Evolutionary conservation across 176 grass and related monocot species (phyloP), one percentile per base, ranked within the genome.

Genomic region (Guadua angustifolia): DNA sequence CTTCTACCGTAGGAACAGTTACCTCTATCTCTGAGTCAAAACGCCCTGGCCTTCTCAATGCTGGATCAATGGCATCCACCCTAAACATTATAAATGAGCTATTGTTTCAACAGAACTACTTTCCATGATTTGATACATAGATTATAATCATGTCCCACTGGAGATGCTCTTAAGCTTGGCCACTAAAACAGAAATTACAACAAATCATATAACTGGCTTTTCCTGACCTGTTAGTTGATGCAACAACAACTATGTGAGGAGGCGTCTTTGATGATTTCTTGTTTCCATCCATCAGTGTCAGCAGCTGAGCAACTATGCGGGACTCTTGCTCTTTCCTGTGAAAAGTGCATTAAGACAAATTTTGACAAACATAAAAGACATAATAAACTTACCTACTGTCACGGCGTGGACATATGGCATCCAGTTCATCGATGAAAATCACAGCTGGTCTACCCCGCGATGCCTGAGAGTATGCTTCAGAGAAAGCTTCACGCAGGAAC

Each of bases 281-380:
- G 51, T 89, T 97, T 40, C 92, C 95, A 89, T 97, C 95, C 95
- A 97, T 94, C 66, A 97, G 79, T 40, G 95, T 94, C 66, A 98
- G 84, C 43, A 98, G 91, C 83, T 98, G 91, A 46, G 79, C 95
- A 79, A 98, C 95, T 63, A 98, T 90, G 56, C 93, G 91, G 8
- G 91, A 88, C 75, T 88, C 89, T 15, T 98, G 74, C 56, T n/a
- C n/a, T 93, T 87, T 95, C 88, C 95, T 98, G 88, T 59, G 22
- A 52, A 77, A 79, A 64, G 42, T 21, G 52, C 11, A 72, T 47
- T 69, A 53, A 72, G 4, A 1, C 50, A 32, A 32, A 24, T 83
- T 33, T 57, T 1, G 7, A 46, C 14, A 17, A 57, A 24, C 8
- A 66, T 53, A 75, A 58, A 66, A 39, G n/a, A 26, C 12, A 45